Conservation (phyloP, 192 early-diverging fungal species). For the Ambispora gerdemannii region DNA sequence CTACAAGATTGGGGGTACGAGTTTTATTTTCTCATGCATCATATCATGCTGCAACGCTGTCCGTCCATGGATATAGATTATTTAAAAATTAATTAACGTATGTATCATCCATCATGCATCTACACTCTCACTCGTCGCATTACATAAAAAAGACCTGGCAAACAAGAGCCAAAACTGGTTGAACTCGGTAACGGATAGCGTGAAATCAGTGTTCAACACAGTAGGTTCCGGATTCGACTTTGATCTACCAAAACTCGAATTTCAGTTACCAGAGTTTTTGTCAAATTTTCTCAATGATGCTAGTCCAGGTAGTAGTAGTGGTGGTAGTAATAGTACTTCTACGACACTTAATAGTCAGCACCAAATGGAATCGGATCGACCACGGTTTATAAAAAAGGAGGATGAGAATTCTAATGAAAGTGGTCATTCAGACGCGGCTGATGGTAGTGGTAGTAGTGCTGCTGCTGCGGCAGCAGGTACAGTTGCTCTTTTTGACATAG, state of each 20-base stretch:
- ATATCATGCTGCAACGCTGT: too few species aligned
- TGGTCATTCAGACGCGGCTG: conserved; percentile 21
- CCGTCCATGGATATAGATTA: too few species aligned
- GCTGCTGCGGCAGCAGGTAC: conserved; percentile 46
- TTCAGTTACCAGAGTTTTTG: conserved; percentile 39
- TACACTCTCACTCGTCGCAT: neutral
- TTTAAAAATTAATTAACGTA: too few species aligned
- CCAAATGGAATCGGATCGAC: conserved; percentile 29
- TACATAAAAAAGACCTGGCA: conserved; percentile 16
- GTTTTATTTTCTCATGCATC: conserved; percentile 1
- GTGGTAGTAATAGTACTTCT: neutral
- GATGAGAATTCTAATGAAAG: conserved; percentile 33
- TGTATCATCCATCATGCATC: neutral
- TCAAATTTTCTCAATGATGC: conserved; percentile 32
- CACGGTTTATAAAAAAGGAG: conserved; percentile 35
- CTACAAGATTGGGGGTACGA: conserved; percentile 57
- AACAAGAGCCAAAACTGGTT: conserved; percentile 30
- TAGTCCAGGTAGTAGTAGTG: too few species aligned
- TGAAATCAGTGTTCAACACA: conserved; percentile 39
- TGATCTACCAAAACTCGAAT: conserved; percentile 41
- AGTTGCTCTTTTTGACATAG: conserved; percentile 35
- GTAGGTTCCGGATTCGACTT: conserved; percentile 37
- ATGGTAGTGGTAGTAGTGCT: conserved; percentile 34
- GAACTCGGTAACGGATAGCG: conserved; percentile 36
- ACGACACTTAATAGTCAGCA: conserved; percentile 23